Evolutionary conservation across 106 monocot genomes (phyloP).

Genomic region (Xerophyta viscosa): DNA sequence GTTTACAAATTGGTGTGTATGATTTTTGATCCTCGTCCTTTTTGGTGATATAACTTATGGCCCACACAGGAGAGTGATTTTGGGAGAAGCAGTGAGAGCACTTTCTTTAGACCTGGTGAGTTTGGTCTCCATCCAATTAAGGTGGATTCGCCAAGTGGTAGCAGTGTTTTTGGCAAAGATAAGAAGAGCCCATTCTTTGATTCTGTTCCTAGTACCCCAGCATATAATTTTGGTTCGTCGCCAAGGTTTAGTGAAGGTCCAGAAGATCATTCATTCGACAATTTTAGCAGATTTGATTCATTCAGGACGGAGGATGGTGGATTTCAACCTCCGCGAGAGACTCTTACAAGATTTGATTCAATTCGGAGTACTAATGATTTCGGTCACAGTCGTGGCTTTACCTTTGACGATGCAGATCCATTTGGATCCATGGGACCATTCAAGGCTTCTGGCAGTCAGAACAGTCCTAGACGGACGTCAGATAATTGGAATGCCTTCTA

Average conservation of each 20-base stretch:
- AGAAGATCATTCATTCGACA: constrained; percentile 40
- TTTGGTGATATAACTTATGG: neutral
- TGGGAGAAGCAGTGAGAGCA: constrained; percentile 19
- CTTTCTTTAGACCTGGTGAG: constrained; percentile 55
- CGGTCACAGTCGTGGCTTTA: constrained; percentile 35
- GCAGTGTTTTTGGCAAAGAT: constrained; percentile 33
- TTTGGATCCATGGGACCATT: constrained; percentile 76
- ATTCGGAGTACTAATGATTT: constrained; percentile 28
- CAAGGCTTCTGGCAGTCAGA: constrained; percentile 38
- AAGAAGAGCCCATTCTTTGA: constrained; percentile 62
- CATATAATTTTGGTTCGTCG: constrained; percentile 49
- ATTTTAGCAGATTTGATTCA: constrained; percentile 65
- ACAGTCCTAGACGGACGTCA: constrained; percentile 27
- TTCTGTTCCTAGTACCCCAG: constrained; percentile 79
- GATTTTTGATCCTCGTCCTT: too few relatives aligned
- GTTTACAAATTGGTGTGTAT: too few relatives aligned
- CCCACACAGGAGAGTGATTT: constrained; percentile 36
- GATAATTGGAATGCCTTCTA: constrained; percentile 53
- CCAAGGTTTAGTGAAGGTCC: constrained; percentile 41
- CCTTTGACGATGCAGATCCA: constrained; percentile 71
- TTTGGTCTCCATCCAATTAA: constrained; percentile 47
- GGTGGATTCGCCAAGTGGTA: constrained; percentile 22
- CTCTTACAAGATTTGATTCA: constrained; percentile 30
- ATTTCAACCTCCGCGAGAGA: constrained; percentile 33
- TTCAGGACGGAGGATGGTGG: constrained; percentile 44